Base-by-base conservation (phyloP, 495 filamentous ascomycete genomes). In the Lepidopterella palustris region DNA sequence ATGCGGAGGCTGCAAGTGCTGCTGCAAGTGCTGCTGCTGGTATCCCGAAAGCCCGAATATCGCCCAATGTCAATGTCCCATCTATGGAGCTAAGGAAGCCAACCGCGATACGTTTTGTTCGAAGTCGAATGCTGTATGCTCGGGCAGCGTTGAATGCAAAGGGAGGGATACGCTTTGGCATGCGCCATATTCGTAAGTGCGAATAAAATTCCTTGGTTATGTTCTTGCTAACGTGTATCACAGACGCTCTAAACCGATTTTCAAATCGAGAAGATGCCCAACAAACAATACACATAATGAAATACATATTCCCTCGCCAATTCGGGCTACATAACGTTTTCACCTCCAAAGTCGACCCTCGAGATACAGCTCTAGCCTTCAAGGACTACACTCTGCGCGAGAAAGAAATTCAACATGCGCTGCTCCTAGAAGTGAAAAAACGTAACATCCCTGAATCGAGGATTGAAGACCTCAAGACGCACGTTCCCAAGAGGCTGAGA, bases 281-380 rank as follows among this genome's bases (percentile, higher is more conserved):
- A 3, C 78, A 87, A 53, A 87, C 84, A 0, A 66, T 85, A 5
- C 89, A 87, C 59, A 73, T 97, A 25, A 82, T 96, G 82, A 90
- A 89, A 74, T 92, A 98, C 71, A 84, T 98, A 1, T 98, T 98
- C 62, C 93, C 93, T 28, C 79, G 87, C 20, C 90, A 97, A 69
- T 97, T 95, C 68, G 83, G 83, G 3, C 75, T 98, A 11, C 88
- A 92, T 63, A 98, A 96, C 73, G 89, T 87, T n/a, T 97, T 97
- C 65, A 88, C 87, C 0, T 84, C 82, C 0, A 69, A 74, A 10
- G 76, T 86, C 13, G 80, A 92, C 65, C 69, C 66, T 15, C 81
- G 72, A 27, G 82, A 90, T 60, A 90, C 83, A 0, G 74, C 78
- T 0, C 84, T 89, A 51, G 78, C 79, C 28, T 84, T 91, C 64